phyloP scores from a whole-genome alignment of 75 land plant species.

The Ceratopteris richardii region DNA sequence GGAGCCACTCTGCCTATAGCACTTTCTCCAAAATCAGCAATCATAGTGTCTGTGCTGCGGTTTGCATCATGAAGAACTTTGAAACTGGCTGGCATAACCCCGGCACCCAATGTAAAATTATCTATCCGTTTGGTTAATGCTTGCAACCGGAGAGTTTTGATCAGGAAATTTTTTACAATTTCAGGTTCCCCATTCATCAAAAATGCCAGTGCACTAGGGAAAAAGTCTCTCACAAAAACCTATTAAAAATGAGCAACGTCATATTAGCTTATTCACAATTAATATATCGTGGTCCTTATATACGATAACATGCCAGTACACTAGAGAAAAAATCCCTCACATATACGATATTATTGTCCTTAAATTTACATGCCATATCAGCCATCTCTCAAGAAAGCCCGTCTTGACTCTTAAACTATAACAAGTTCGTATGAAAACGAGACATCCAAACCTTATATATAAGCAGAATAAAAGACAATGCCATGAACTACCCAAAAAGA shows the following conservation, averaged over 20 bases:
- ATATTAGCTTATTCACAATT: too few species aligned
- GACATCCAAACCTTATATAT: too few species aligned
- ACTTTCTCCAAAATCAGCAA: conserved; percentile 86
- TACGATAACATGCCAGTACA: too few species aligned
- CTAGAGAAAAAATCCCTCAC: too few species aligned
- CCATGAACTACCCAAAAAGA: too few species aligned
- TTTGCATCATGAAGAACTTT: conserved; percentile 65
- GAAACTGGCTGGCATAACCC: conserved; percentile 89
- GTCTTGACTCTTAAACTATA: too few species aligned
- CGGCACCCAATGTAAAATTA: conserved; percentile 73
- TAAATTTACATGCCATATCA: too few species aligned
- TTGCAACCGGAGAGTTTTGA: conserved; percentile 67
- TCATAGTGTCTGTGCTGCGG: conserved; percentile 45
- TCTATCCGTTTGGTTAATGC: conserved; percentile 71
- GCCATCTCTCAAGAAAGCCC: too few species aligned
- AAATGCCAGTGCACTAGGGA: conserved; percentile 77
- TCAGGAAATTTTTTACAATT: conserved; percentile 56
- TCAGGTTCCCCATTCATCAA: conserved; percentile 87
- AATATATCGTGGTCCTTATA: too few species aligned
- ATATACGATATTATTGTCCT: too few species aligned
- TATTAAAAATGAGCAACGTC: conserved; percentile 14
- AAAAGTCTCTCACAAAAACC: conserved; percentile 86
- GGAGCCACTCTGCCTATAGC: conserved; percentile 84
- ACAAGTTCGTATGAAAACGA: too few species aligned
- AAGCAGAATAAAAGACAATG: too few species aligned